These are phyloP conservation scores for Xerocomus nothofagi DNA, from an alignment of 1,284 basidiomycete genomes.

Conservation along the genomic window DNA sequence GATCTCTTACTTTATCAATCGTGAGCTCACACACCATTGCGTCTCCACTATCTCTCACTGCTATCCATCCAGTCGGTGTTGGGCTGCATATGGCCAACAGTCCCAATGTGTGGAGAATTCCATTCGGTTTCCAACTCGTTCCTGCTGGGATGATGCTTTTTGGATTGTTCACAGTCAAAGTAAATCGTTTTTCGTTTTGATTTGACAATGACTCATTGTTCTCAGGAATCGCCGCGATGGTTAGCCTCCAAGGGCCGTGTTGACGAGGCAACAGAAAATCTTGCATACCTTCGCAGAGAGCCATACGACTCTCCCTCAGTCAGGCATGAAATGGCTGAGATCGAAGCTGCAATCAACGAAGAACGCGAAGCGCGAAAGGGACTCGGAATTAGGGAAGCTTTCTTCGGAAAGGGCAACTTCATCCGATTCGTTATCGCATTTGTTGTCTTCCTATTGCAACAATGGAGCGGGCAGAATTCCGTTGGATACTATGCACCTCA, in stretches of 20 bases:
- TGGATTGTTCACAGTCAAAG: constrained; percentile 70
- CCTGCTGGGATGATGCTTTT: constrained; percentile 77
- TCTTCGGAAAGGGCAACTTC: constrained; percentile 74
- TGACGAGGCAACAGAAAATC: constrained; percentile 50
- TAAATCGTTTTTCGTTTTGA: constrained; percentile 31
- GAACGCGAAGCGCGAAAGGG: constrained; percentile 57
- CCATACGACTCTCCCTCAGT: constrained; percentile 48
- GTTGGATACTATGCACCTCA: constrained; percentile 79
- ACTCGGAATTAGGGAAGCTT: constrained; percentile 64
- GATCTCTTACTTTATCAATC: constrained; percentile 77
- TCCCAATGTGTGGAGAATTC: constrained; percentile 65
- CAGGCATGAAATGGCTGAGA: constrained; percentile 56
- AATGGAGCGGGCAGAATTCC: constrained; percentile 60
- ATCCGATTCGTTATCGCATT: constrained; percentile 59
- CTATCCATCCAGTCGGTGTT: constrained; percentile 52
- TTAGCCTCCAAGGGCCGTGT: constrained; percentile 54
- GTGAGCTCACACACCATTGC: constrained; percentile 39
- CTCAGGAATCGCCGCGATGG: constrained; percentile 67
- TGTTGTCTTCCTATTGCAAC: constrained; percentile 53
- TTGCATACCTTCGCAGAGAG: constrained; percentile 60
- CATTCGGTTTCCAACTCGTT: constrained; percentile 75
- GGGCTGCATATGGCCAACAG: constrained; percentile 51
- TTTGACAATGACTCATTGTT: constrained; percentile 21
- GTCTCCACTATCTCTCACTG: neutral
- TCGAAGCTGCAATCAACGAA: constrained; percentile 66